Conservation (phyloP, 2,329 filamentous ascomycete species). For the Cladorrhinum sp. region DNA sequence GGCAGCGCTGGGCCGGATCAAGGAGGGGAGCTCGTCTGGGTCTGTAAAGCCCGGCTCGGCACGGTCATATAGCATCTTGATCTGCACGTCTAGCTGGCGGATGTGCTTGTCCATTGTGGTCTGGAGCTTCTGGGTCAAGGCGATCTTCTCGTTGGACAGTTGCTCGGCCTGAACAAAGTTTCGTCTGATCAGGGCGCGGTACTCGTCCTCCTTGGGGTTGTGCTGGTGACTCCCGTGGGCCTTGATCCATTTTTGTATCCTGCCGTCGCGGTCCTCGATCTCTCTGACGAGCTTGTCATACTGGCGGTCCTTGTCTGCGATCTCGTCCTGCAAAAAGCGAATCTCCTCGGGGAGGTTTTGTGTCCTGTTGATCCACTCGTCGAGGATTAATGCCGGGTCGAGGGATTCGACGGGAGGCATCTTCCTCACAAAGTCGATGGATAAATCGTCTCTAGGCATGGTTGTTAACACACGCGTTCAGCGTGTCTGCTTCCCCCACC, state of each 20-base stretch:
- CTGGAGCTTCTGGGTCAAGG: conserved; percentile 63
- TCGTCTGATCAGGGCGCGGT: conserved; percentile 63
- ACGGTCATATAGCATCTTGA: conserved; percentile 60
- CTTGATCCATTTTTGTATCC: conserved; percentile 80
- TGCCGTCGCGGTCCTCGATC: conserved; percentile 69
- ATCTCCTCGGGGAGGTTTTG: conserved; percentile 81
- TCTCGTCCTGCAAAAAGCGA: conserved; percentile 79
- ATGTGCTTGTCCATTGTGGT: conserved; percentile 60
- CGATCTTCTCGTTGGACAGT: conserved; percentile 72
- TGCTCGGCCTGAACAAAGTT: conserved; percentile 67
- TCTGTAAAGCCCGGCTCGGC: conserved; percentile 60
- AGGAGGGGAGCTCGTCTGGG: conserved; percentile 60
- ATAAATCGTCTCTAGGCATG: conserved; percentile 71
- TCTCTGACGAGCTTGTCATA: conserved; percentile 66
- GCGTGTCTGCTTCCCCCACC: conserved; percentile 6
- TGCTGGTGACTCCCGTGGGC: conserved; percentile 68
- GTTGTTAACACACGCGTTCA: conserved; percentile 49
- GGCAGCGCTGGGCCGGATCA: conserved; percentile 56
- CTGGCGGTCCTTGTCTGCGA: conserved; percentile 72
- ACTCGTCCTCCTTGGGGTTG: conserved; percentile 71
- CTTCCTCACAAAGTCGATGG: conserved; percentile 66
- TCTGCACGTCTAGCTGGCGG: conserved; percentile 59
- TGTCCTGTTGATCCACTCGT: conserved; percentile 72
- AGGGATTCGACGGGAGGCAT: conserved; percentile 60
- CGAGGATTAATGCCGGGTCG: conserved; percentile 67